Base-by-base conservation (phyloP, 2,329 filamentous ascomycete species). In the Dendryphion nanum region DNA sequence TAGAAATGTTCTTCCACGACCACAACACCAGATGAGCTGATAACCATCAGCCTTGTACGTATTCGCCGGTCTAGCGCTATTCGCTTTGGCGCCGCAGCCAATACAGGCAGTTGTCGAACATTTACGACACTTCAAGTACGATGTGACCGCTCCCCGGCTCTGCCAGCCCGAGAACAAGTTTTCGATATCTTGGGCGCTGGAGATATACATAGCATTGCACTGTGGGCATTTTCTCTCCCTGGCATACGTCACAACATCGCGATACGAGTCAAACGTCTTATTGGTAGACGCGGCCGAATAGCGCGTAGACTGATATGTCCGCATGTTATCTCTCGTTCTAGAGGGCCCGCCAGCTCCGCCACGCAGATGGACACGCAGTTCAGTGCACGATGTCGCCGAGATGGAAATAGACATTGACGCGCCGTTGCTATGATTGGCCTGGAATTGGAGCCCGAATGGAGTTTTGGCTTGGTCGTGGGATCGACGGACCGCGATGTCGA, bases 1-100 rank as follows among this genome's bases (percentile, higher is more conserved):
- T 13, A 63, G 20, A 35, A 63, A 55, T 8, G 65, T 18, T 6
- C 59, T 52, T 13, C 60, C 62, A 4, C 44, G 33, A 17, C 49
- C 47, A 40, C 66, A 70, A 44, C 66, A 68, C 65, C 63, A 68
- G 8, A 43, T 41, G 6, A 56, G 28, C 5, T 50, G 38, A 7
- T 35, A 48, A 4, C 38, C 40, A 3, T 38, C 14, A 7, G 47
- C 10, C 23, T 26, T 26, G 10, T 26, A 8, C 10, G 10, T n/a
- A 8, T 10, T n/a, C 23, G 10, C n/a, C 23, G n/a, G 10, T n/a
- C 10, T 26, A 8, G 23, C 3, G 3, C n/a, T 26, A 8, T 26
- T 18, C 7, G 40, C 15, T 15, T 42, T 35, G 5, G 48, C 28
- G 12, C 23, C 32, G 31, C 56, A 59, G 8, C 46, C 40, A 13